Conservation (phyloP, 305 asterid species). For the Galium porrigens region DNA sequence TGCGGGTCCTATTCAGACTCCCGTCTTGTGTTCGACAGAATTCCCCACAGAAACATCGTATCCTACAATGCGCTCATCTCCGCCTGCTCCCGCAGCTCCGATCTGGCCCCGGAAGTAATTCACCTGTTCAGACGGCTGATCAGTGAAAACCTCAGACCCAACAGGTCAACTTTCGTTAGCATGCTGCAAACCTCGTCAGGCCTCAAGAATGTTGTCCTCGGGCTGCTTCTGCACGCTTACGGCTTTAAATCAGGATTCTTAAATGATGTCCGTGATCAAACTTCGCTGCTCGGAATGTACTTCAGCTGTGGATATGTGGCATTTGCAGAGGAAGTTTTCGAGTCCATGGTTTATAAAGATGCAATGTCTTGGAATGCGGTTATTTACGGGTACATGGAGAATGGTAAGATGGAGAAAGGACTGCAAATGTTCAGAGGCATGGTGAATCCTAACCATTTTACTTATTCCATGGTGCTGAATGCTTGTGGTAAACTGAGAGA, state of each 20-base stretch:
- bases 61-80: conserved; percentile 62
- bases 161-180: conserved; percentile 48
- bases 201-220: conserved; percentile 28
- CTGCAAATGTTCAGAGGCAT: conserved; percentile 30
- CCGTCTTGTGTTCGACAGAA: conserved; percentile 59
- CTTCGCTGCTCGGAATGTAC: conserved; percentile 63
- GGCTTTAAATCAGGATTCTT: conserved; percentile 41
- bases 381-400: conserved; percentile 43
- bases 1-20: conserved; percentile 44
- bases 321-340: conserved; percentile 37
- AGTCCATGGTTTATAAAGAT: conserved; percentile 37
- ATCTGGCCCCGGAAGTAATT: conserved; percentile 27
- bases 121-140: conserved; percentile 28
- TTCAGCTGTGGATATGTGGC: conserved; percentile 36
- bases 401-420: conserved; percentile 34
- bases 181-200: conserved; percentile 50
- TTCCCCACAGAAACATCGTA: conserved; percentile 54
- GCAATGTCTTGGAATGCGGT: conserved; percentile 53
- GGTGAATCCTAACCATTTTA: conserved; percentile 43
- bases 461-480: conserved; percentile 56
- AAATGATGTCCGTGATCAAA: conserved; percentile 38
- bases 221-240: conserved; percentile 38
- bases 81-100: conserved; percentile 39
- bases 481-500: conserved; percentile 52
- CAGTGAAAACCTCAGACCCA: conserved; percentile 31